A percentile compares a stretch with the other conserved stretches of the same genome.
Evolutionary conservation across 148 eudicot genomes (phyloP).

Genomic region (Vaccinium vitisidaea): DNA sequence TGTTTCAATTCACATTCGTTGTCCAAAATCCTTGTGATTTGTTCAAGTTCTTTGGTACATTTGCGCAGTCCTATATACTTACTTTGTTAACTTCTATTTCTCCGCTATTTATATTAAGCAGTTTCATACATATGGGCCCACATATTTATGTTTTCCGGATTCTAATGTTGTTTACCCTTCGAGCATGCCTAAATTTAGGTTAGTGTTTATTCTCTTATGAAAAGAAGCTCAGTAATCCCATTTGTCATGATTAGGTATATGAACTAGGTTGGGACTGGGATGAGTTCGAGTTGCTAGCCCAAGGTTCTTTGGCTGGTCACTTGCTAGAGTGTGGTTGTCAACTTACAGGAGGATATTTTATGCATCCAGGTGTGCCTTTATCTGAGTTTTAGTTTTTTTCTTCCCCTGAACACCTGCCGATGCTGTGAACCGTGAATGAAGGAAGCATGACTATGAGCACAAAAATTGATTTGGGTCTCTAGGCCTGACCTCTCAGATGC

Average conservation of each 20-base stretch:
- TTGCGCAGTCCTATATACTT: background rate
- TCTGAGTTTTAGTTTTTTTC: background rate
- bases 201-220: background rate
- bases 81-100: background rate
- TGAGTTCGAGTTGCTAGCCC: slow-evolving; percentile 70
- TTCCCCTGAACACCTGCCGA: background rate
- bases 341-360: slow-evolving; percentile 94
- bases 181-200: background rate
- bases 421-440: too few species aligned
- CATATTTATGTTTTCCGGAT: background rate
- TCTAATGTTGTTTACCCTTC: background rate
- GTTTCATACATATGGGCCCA: background rate
- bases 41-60: background rate
- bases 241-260: slow-evolving; percentile 52
- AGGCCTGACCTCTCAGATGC: too few species aligned
- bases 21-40: background rate
- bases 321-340: slow-evolving; percentile 99
- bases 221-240: background rate
- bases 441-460: too few species aligned
- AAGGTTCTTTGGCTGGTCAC: slow-evolving; percentile 93
- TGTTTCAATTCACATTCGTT: background rate
- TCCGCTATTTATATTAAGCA: background rate
- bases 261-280: slow-evolving; percentile 99
- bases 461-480: too few species aligned
- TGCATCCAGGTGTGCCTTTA: slow-evolving; percentile 76